These are phyloP conservation scores for Leishmania amazonensis DNA, from an alignment of 208 protist species.

Conservation along the genomic window DNA sequence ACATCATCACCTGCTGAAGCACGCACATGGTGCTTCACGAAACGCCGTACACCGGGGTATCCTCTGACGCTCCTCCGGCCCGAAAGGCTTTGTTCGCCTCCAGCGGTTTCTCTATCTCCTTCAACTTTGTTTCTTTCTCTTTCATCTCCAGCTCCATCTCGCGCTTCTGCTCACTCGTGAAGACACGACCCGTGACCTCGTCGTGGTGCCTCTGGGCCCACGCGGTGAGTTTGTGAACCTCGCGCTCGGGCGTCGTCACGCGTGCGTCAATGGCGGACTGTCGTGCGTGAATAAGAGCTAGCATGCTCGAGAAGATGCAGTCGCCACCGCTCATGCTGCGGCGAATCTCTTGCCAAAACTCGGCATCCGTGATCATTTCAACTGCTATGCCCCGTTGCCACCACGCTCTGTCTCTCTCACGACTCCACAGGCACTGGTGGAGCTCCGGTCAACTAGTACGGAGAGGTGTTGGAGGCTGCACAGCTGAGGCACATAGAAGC, in stretches of 20 bases:
- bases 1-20: constrained; percentile 89
- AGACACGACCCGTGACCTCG: constrained; percentile 36
- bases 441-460: neutral
- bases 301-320: constrained; percentile 68
- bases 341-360: constrained; percentile 85
- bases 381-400: too few species aligned
- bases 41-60: constrained; percentile 36
- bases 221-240: constrained; percentile 36
- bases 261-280: constrained; percentile 58
- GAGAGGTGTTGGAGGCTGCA: neutral
- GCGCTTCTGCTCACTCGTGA: constrained; percentile 36
- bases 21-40: constrained; percentile 59
- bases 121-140: constrained; percentile 34
- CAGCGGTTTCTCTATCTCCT: constrained; percentile 36
- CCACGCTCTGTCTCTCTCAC: neutral
- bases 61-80: neutral
- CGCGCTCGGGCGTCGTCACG: constrained; percentile 34
- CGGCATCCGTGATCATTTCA: constrained; percentile 82
- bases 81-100: constrained; percentile 47
- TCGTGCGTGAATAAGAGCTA: constrained; percentile 66
- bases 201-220: constrained; percentile 38
- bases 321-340: constrained; percentile 60
- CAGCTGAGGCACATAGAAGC: neutral
- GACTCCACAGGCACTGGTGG: neutral
- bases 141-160: constrained; percentile 24